Base-by-base conservation (phyloP, 2,329 filamentous ascomycete species). In the Pseudogymnoascus sp. region DNA sequence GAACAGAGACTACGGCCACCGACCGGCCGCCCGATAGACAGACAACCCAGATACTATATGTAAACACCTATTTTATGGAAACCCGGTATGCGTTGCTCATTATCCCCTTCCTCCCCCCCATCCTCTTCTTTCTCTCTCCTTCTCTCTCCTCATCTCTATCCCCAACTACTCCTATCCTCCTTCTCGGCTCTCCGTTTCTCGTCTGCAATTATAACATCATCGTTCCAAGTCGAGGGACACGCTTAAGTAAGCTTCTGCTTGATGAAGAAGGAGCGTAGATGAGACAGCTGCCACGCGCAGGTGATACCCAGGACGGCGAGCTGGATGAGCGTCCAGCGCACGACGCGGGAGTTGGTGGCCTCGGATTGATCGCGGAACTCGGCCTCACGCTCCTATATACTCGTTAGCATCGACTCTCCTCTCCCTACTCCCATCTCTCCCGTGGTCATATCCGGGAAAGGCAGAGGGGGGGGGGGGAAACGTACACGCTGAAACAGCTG, bases 321-420 rank as follows among this genome's bases (percentile, higher is more conserved):
- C 78, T 99, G 95, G 69, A 97, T 88, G 68, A 97, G 73, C 69
- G 95, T 93, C 93, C 95, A 99, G 70, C 92, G 88, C 60, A 97
- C 87, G 67, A 97, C 93, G 72, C 93, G 89, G 63, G 87, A 81
- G 77, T 99, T 99, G 68, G 93, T 97, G 44, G 85, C 82, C 78
- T 99, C 95, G 71, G 92, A 97, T 77, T 97, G 95, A 78, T 99
- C 95, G 78, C 95, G 86, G 83, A 99, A 99, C 76, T 97, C 93
- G 71, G 92, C 92, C 75, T 99, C 95, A 69, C 95, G 91, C 83
- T 97, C 95, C 90, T 97, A 19, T 50, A 11, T 61, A 7, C 10
- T 56, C 37, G 61, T 64, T 63, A 65, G 64, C 56, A 38, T 62
- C 4, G 1, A 3, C 13, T 56, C 19, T 62, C 37, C 17, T 13